phyloP scores from a whole-genome alignment of 73 alveolate genomes.

The Paraurostyla sp. region DNA sequence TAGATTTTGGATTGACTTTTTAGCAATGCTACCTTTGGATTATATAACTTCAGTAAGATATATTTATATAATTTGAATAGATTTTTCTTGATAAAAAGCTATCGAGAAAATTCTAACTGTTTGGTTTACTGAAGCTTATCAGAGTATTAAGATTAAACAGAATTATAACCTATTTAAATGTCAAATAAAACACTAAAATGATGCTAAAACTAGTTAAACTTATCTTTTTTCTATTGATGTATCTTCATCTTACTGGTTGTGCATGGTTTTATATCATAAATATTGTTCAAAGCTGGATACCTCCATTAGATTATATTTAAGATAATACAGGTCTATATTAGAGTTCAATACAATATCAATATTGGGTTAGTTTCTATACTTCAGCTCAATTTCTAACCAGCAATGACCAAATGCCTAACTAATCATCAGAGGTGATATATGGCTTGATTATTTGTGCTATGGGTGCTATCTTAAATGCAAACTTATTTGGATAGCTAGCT shows the following conservation, averaged over 20 bases:
- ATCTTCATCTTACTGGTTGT: slow-evolving; percentile 73
- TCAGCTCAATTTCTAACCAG: slow-evolving; percentile 74
- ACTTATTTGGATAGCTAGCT: slow-evolving; percentile 70
- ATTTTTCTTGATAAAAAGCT: neutral
- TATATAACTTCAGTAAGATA: neutral
- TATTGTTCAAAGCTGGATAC: slow-evolving; percentile 52
- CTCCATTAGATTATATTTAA: slow-evolving; percentile 21
- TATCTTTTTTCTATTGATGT: slow-evolving; percentile 62
- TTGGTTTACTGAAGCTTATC: slow-evolving; percentile 63
- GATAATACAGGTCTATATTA: slow-evolving; percentile 9
- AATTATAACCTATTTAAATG: slow-evolving; percentile 56
- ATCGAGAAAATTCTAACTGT: slow-evolving; percentile 30
- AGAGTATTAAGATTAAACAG: slow-evolving; percentile 65
- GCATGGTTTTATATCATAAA: slow-evolving; percentile 66
- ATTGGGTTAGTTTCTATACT: slow-evolving; percentile 59
- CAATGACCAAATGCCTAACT: slow-evolving; percentile 76
- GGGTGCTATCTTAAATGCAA: slow-evolving; percentile 78
- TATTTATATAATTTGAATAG: neutral
- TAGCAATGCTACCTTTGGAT: slow-evolving; percentile 74
- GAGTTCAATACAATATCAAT: neutral
- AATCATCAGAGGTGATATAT: slow-evolving; percentile 22
- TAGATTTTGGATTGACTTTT: slow-evolving; percentile 64
- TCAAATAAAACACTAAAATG: slow-evolving; percentile 47
- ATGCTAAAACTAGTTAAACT: slow-evolving; percentile 49
- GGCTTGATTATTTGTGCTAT: neutral